Percentiles rank a stretch among this genome's conserved stretches.
These are phyloP conservation scores for Venturia effusa DNA, from an alignment of 2,329 filamentous ascomycete genomes.

Conservation along the genomic window DNA sequence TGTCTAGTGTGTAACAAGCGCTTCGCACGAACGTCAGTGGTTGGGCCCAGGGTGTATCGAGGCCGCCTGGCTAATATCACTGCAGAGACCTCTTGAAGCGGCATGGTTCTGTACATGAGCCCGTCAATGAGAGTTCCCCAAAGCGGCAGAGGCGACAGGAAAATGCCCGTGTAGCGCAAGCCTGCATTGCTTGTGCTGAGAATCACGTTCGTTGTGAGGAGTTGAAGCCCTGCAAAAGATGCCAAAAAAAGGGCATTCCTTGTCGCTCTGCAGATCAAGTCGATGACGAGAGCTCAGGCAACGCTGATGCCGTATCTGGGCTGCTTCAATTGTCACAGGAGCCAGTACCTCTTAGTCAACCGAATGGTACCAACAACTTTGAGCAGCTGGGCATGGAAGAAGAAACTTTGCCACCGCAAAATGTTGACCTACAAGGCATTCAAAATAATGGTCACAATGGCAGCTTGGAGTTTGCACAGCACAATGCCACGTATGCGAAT, in stretches of 20 bases:
- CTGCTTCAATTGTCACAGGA: background rate
- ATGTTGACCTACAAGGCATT: background rate
- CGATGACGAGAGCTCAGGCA: background rate
- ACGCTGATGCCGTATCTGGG: background rate
- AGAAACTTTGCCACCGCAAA: background rate
- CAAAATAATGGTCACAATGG: background rate
- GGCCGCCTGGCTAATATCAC: constrained; percentile 9
- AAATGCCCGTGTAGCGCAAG: constrained; percentile 33
- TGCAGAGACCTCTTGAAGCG: constrained; percentile 39
- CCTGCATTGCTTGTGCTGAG: constrained; percentile 41
- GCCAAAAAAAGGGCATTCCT: constrained; percentile 36
- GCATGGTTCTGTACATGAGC: constrained; percentile 34
- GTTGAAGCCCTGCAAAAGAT: constrained; percentile 42
- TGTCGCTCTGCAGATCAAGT: constrained; percentile 22
- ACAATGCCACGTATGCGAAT: background rate
- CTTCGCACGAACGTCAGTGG: constrained; percentile 32
- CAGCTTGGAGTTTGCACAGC: background rate
- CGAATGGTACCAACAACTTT: background rate
- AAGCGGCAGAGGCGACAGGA: constrained; percentile 13
- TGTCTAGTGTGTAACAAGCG: constrained; percentile 36
- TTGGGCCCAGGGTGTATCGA: background rate
- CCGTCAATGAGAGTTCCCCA: constrained; percentile 23
- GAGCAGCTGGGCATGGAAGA: background rate
- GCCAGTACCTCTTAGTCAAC: background rate
- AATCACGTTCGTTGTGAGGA: constrained; percentile 45